Conservation (phyloP, 257 asterid species). For the Lithospermum erythrorhizon region DNA sequence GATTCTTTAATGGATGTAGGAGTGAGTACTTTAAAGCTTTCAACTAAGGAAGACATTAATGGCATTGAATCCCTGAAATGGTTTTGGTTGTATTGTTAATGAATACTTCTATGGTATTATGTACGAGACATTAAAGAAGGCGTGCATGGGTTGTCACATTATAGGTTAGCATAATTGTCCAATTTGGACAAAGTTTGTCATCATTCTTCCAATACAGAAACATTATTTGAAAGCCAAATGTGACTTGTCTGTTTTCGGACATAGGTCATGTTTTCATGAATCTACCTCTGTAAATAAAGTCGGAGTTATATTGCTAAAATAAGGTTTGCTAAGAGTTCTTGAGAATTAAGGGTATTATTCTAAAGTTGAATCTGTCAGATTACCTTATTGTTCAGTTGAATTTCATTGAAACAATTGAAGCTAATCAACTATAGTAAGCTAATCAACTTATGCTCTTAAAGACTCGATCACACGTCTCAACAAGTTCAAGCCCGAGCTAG, state of each 20-base stretch:
- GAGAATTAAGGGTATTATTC: too few relatives aligned
- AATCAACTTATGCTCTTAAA: too few relatives aligned
- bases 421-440: too few relatives aligned
- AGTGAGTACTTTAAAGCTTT: too few relatives aligned
- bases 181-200: slow-evolving; percentile 5
- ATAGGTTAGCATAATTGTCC: slow-evolving; percentile 20
- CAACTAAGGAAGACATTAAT: slow-evolving; percentile 7
- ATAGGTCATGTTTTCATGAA: background rate
- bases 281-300: background rate
- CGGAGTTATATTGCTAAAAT: too few relatives aligned
- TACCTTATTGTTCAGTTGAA: too few relatives aligned
- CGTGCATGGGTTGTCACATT: slow-evolving; percentile 18
- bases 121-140: slow-evolving; percentile 7
- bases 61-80: slow-evolving; percentile 7
- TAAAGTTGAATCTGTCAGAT: background rate
- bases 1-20: too few relatives aligned
- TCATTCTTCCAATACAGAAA: background rate
- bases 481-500: too few relatives aligned
- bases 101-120: background rate
- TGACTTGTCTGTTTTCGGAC: background rate
- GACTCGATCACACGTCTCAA: too few relatives aligned
- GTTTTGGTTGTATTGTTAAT: background rate
- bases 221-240: background rate
- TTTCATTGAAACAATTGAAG: too few relatives aligned
- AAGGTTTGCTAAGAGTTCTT: too few relatives aligned